Percentiles rank a stretch among this genome's conserved stretches.
Conservation (phyloP, 176 grass and related monocot species). For the Aegilops longissima region DNA sequence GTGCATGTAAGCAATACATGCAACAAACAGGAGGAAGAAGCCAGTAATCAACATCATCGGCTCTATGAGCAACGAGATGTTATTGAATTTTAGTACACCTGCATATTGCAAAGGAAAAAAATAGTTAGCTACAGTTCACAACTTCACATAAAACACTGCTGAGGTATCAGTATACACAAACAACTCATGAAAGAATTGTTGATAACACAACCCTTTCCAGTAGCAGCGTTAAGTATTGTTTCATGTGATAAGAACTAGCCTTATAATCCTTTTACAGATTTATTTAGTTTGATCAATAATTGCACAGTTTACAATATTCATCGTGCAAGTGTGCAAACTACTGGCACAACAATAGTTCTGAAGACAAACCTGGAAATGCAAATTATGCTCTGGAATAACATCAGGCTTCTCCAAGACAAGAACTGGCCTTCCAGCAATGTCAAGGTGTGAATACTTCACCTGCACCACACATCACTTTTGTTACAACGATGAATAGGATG, state of each 20-base stretch:
- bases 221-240: slow-evolving; percentile 4
- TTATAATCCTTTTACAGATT: not conserved
- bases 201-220: not conserved
- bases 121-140: slow-evolving; percentile 13
- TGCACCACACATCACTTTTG: slow-evolving; percentile 40
- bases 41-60: slow-evolving; percentile 88
- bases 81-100: slow-evolving; percentile 96
- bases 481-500: slow-evolving; percentile 27
- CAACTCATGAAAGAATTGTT: not conserved
- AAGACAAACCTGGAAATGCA: slow-evolving; percentile 82
- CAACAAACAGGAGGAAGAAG: slow-evolving; percentile 81
- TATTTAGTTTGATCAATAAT: slow-evolving; percentile 1
- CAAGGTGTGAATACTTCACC: slow-evolving; percentile 98
- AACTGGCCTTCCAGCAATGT: slow-evolving; percentile 88
- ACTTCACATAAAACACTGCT: slow-evolving; percentile 1
- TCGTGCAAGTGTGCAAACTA: not conserved
- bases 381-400: slow-evolving; percentile 95
- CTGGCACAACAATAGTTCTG: not conserved
- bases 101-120: slow-evolving; percentile 38
- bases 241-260: not conserved
- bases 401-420: slow-evolving; percentile 78
- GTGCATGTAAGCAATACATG: slow-evolving; percentile 83
- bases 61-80: slow-evolving; percentile 75
- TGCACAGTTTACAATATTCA: not conserved
- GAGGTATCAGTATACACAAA: slow-evolving; percentile 4